Evolutionary conservation across 371 early-diverging fungal genomes (phyloP), one percentile per base, ranked within the genome.

Genomic region (Saksenaea vasiformis): DNA sequence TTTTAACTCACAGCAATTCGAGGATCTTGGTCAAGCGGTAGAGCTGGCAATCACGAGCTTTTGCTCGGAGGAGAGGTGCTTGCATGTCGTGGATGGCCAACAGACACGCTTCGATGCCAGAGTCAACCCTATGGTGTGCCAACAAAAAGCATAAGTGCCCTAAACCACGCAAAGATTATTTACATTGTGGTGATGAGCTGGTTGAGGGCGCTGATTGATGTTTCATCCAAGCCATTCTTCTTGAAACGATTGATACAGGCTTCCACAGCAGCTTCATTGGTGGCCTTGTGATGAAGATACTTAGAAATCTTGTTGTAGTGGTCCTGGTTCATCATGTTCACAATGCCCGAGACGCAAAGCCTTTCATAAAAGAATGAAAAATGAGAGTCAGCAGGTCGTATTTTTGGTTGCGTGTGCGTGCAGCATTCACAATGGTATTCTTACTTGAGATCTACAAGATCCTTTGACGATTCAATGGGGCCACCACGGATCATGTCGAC

Each of bases 261-360:
- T 47, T 47, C 47, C 47, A 47, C 47, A 47, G 47, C 47, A 47
- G 47, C 47, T 47, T 47, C 47, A 47, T 47, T 47, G 47, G 47
- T 47, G 47, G 47, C 47, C 47, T 47, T 47, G 47, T 47, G 47
- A 47, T 47, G 47, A 47, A 47, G 47, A 47, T 47, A 47, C 47
- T 47, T 47, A 22, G 47, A 8, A 47, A 47, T 47, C 24, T 47
- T 47, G 47, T 47, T 47, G 47, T 47, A 47, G 47, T 47, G 47
- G 47, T 47, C 47, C 5, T 47, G 47, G 47, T 47, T 47, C 47
- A 47, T 47, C 47, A 47, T 47, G 47, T 47, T 47, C 47, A 47
- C 47, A 47, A 47, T 47, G 47, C 24, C 47, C 47, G 47, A 47
- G 47, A 47, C 8, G 24, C 27, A 47, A 47, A 47, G 47, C 47